Evolutionary conservation across 2,329 filamentous ascomycete genomes (phyloP).

Genomic region (Colletotrichum sp.): DNA sequence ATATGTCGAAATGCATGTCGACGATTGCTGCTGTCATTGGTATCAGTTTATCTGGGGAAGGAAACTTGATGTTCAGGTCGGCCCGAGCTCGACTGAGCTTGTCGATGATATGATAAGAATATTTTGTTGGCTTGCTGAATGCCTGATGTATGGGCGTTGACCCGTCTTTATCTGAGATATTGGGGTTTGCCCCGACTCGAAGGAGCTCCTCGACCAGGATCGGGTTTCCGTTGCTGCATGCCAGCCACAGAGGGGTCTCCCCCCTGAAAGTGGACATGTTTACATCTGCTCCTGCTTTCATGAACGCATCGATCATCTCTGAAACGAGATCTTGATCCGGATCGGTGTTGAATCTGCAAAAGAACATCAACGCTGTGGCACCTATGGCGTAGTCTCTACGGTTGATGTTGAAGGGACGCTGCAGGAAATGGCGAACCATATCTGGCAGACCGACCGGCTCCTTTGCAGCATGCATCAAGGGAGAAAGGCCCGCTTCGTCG

Average conservation of each 20-base stretch:
- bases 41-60: neutral
- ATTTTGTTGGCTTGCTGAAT: neutral
- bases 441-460: neutral
- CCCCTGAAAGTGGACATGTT: constrained; percentile 17
- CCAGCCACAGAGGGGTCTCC: constrained; percentile 16
- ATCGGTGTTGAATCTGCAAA: constrained; percentile 6
- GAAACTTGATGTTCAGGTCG: neutral
- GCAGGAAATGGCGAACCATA: constrained; percentile 21
- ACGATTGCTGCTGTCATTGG: constrained; percentile 20
- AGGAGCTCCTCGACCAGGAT: constrained; percentile 20
- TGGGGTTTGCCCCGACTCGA: constrained; percentile 15
- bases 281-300: constrained; percentile 19
- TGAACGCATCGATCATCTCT: constrained; percentile 4
- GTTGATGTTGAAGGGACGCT: constrained; percentile 19
- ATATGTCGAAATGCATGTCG: constrained; percentile 14
- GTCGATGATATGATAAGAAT: neutral
- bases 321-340: neutral
- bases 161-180: constrained; percentile 12
- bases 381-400: constrained; percentile 1
- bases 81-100: neutral
- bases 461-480: constrained; percentile 23
- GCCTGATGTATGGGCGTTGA: constrained; percentile 6
- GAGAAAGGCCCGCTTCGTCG: neutral
- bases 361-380: constrained; percentile 6
- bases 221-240: neutral